Evolutionary conservation across 2,329 filamentous ascomycete species (phyloP), one percentile per base, ranked within the genome.

Genomic region (Aspergillus sp.): DNA sequence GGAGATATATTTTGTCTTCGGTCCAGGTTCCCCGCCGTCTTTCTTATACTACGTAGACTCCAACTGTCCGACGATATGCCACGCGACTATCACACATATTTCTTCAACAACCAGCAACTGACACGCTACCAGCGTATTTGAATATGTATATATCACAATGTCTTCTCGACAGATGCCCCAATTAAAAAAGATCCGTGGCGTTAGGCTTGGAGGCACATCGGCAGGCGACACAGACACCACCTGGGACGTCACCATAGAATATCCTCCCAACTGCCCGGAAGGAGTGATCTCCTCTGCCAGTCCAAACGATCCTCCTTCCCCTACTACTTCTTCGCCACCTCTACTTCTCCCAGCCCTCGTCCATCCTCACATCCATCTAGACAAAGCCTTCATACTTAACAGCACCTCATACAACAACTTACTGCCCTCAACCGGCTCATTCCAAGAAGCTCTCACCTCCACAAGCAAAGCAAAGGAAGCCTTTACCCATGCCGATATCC

Each of bases 351-450:
- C 85, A 3, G 79, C 81, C 8, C 79, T 91, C 3, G 89, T 87
- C 62, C 89, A 91, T 66, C 87, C 88, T 7, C 88, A 91, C 63
- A 83, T 91, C 50, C 89, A 91, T 66, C 78, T 91, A 26, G 89
- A 91, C 59, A 79, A 78, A 63, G 71, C 74, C 26, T 77, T 74
- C 60, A 63, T 79, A 12, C 69, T 76, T 58, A 74, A 67, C 56
- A 55, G 62, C n/a, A 60, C 66, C 8, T 56, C 69, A 56, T 89
- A 86, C 71, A 74, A 79, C 2, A 81, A 88, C 63, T 76, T 89
- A 13, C 78, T 83, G 39, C 85, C 88, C 15, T 68, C 78, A 2
- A 62, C 62, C 1, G 88, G 89, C 42, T 80, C 83, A 34, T 90
- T 91, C 69, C 68, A 76, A 1, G 88, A 91, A 73, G 89, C 89